Base-by-base conservation (phyloP, 306 rosid genomes). In the Malus sieversii region DNA sequence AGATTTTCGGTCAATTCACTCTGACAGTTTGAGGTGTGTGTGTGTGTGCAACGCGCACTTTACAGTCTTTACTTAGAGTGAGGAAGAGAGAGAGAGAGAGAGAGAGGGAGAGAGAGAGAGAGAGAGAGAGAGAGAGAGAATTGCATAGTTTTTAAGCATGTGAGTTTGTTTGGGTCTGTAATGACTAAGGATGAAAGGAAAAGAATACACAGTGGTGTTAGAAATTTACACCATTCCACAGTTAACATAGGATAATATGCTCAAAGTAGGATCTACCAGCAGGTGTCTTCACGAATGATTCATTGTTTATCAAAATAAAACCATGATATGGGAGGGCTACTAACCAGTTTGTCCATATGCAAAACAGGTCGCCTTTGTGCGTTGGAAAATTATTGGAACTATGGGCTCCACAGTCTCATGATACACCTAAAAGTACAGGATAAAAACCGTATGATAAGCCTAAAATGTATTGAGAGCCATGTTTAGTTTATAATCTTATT, bases 261-360 rank as follows among this genome's bases (percentile, higher is more conserved):
- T 57, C 40, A 35, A 13, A 55, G 33, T 32, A 71, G 32, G 75
- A 6, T 30, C 51, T 61, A 71, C 55, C n/a, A 6, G 12, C 30
- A 53, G 46, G 75, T 53, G 61, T 53, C 66, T 55, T 57, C 44
- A 58, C 40, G 23, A 72, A 22, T 22, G 53, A 72, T 12, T 25
- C 38, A 72, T 4, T 57, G 38, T 22, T 14, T 10, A 13, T 33
- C 2, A 8, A 55, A 25, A 4, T 22, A 72, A 10, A 62, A 38
- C 3, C 22, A 33, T 72, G 8, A 13, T 66, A 77, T 66, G 38
- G 72, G 70, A 48, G 55, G 75, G 78, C 55, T 51, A 78, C 80
- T 57, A 80, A 92, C 99, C 99, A 89, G 99, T 96, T 86, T 96
- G 99, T 25, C 99, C 99, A 30, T 96, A 96, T 20, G 99, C 99